Evolutionary conservation across 2,329 filamentous ascomycete genomes (phyloP), one percentile per base, ranked within the genome.

Genomic region (Beauveria medogensis): DNA sequence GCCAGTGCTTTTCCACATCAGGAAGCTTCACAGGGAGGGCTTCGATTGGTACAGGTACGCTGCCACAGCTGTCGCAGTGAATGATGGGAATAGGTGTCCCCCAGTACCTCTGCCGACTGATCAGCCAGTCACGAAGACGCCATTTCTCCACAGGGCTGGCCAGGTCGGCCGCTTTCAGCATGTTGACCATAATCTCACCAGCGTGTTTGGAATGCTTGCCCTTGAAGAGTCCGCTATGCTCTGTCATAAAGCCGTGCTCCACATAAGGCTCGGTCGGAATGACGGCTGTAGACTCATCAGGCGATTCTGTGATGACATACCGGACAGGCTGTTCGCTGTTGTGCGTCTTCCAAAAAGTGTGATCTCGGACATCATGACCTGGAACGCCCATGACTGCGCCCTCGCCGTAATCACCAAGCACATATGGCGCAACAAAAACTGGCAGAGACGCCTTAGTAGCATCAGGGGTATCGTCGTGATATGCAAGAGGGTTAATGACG

Each of bases 61-160:
- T 76, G 8, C 92, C 92, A 71, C 92, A 96, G 7, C 80, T 80
- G 20, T 75, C 72, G 69, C 92, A 96, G 74, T 96, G 91, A 41
- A 96, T 80, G 58, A 96, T 92, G 20, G 92, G 92, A 58, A 96
- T 96, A 0, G 92, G 92, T 0, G 91, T 84, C 16, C 92, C 92
- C 92, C 92, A 96, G 71, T 95, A 96, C 65, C 92, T 81, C 73
- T 96, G 92, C n/a, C 92, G 85, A 71, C 91, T 95, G 67, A 96
- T 88, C 60, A 96, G 78, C 92, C 92, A 96, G 73, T 96, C 92
- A 63, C 91, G 81, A 28, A 96, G 79, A 56, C 89, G 85, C 90
- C 91, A 96, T 63, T 84, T 89, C 62, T 90, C 85, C 9, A 83
- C 78, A n/a, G 77, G 71, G 61, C 84, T 78, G 10, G 85, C 90